phyloP scores from a whole-genome alignment of 2,329 filamentous ascomycete genomes.

The Colletotrichum viniferum region DNA sequence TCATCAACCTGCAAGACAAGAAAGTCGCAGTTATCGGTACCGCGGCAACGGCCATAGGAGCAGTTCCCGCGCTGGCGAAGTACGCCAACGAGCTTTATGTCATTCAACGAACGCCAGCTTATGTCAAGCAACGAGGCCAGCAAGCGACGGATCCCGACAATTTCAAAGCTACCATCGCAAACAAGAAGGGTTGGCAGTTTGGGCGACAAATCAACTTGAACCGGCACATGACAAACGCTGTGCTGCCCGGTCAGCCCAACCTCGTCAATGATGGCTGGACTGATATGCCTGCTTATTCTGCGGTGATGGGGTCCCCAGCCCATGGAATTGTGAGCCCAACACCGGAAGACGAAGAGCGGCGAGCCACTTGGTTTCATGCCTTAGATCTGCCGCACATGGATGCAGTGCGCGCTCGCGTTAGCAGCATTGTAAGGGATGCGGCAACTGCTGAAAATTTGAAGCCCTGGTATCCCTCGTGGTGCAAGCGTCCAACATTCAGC shows the following conservation, averaged over 20 bases:
- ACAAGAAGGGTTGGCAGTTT: conserved; percentile 51
- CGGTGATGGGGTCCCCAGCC: conserved; percentile 35
- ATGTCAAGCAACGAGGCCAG: conserved; percentile 41
- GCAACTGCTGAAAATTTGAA: conserved; percentile 56
- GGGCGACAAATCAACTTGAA: conserved; percentile 46
- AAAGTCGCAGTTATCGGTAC: conserved; percentile 54
- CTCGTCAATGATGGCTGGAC: conserved; percentile 57
- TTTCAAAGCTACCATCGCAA: conserved; percentile 38
- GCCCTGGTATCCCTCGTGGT: conserved; percentile 64
- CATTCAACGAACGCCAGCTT: conserved; percentile 57
- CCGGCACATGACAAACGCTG: conserved; percentile 40
- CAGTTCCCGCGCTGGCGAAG: conserved; percentile 47
- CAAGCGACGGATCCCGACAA: conserved; percentile 41
- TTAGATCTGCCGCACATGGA: conserved; percentile 40
- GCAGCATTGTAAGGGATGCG: conserved; percentile 53
- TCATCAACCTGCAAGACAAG: conserved; percentile 49
- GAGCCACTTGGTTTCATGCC: background rate
- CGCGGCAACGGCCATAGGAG: conserved; percentile 51
- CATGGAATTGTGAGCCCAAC: conserved; percentile 39
- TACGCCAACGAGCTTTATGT: conserved; percentile 55
- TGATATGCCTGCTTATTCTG: conserved; percentile 39
- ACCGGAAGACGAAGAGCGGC: conserved; percentile 13
- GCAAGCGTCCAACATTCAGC: conserved; percentile 67
- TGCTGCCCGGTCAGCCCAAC: conserved; percentile 30
- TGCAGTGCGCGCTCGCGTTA: conserved; percentile 46